Evolutionary conservation across 2,329 filamentous ascomycete species (phyloP).

Genomic region (Colletotrichum karsti): DNA sequence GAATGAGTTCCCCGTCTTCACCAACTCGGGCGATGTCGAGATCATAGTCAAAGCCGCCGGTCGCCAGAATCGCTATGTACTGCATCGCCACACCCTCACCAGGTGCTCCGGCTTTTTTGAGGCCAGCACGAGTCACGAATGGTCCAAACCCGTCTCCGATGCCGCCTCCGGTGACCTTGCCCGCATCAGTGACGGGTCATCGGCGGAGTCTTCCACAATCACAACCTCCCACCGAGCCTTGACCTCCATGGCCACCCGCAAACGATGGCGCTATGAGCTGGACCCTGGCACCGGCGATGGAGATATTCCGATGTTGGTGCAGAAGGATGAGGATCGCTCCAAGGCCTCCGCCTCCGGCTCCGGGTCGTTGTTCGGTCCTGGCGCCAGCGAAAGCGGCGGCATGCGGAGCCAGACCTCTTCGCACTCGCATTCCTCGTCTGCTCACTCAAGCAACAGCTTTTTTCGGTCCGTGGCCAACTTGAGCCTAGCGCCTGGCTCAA

Average conservation of each 20-base stretch:
- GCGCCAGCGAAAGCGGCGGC: neutral
- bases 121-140: conserved; percentile 82
- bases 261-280: conserved; percentile 87
- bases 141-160: conserved; percentile 59
- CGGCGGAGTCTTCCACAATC: conserved; percentile 28
- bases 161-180: conserved; percentile 55
- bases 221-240: neutral
- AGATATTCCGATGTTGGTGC: conserved; percentile 88
- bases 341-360: conserved; percentile 27
- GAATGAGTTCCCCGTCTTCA: conserved; percentile 94
- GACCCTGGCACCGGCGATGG: conserved; percentile 77
- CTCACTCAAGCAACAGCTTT: conserved; percentile 63
- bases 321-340: conserved; percentile 65
- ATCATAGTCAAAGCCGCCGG: conserved; percentile 77
- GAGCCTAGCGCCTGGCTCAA: conserved; percentile 57
- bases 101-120: conserved; percentile 96
- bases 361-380: conserved; percentile 64
- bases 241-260: conserved; percentile 49
- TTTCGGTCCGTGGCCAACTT: conserved; percentile 91
- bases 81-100: conserved; percentile 87
- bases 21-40: conserved; percentile 91
- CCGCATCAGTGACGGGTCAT: conserved; percentile 58
- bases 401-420: conserved; percentile 68
- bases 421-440: conserved; percentile 62
- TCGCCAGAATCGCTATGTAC: conserved; percentile 83